Evolutionary conservation across 73 alveolate genomes (phyloP).

Genomic region (Uronychia binucleata): DNA sequence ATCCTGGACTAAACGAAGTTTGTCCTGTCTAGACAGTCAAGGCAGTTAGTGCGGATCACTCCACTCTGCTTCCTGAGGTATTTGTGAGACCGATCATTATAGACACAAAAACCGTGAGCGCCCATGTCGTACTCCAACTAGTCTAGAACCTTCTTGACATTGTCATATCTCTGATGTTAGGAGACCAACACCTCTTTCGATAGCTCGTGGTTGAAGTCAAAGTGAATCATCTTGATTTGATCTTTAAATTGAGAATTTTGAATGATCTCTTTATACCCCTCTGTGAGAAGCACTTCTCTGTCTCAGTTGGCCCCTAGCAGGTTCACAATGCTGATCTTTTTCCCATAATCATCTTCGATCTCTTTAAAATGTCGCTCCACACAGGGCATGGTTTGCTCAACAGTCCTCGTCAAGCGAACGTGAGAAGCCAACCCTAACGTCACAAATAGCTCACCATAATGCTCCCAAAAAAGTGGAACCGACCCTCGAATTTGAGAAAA

Average conservation of each 20-base stretch:
- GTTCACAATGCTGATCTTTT: background rate
- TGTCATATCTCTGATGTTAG: constrained; percentile 2
- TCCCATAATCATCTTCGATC: background rate
- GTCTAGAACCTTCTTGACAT: constrained; percentile 35
- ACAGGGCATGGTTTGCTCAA: constrained; percentile 22
- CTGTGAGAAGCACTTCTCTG: background rate
- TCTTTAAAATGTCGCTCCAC: background rate
- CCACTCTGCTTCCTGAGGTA: constrained; percentile 73
- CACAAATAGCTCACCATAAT: constrained; percentile 6
- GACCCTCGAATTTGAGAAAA: constrained; percentile 88
- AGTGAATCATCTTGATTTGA: background rate
- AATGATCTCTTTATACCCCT: background rate
- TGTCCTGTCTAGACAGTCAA: constrained; percentile 96
- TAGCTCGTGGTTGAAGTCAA: background rate
- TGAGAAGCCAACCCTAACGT: constrained; percentile 29
- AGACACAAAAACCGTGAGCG: constrained; percentile 49
- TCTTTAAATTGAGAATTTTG: background rate
- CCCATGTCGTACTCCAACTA: constrained; percentile 37
- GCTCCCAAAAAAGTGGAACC: constrained; percentile 88
- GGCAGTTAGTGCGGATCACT: constrained; percentile 88
- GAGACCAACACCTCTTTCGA: background rate
- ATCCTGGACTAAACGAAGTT: constrained; percentile 75
- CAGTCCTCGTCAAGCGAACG: constrained; percentile 34
- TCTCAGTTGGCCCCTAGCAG: background rate
- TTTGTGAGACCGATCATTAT: constrained; percentile 34